Evolutionary conservation across 495 filamentous ascomycete species (phyloP).

Genomic region (Annulohypoxylon moriforme): DNA sequence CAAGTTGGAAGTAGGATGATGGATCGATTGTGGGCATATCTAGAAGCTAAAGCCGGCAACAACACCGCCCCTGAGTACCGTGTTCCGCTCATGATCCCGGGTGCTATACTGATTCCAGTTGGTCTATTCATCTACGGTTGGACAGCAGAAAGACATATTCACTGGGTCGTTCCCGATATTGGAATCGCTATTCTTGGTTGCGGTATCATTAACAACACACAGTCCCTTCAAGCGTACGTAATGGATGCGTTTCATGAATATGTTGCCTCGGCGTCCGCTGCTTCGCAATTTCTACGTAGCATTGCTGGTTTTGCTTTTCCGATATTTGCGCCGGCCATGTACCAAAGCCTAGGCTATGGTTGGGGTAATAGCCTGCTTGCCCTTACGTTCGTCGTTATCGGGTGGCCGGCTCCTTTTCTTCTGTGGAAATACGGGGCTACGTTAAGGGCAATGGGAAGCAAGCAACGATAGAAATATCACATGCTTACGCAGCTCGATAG

Average conservation of each 20-base stretch:
- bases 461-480: neutral
- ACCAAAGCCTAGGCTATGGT: constrained; percentile 62
- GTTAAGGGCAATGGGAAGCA: constrained; percentile 43
- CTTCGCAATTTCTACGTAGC: constrained; percentile 71
- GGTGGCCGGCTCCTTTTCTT: constrained; percentile 58
- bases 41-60: constrained; percentile 14
- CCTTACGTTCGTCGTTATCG: constrained; percentile 59
- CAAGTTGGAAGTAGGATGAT: constrained; percentile 49
- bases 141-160: constrained; percentile 43
- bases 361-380: constrained; percentile 67
- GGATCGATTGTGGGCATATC: constrained; percentile 49
- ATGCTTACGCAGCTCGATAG: neutral
- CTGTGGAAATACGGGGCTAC: constrained; percentile 57
- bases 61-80: constrained; percentile 39
- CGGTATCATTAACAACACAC: constrained; percentile 23
- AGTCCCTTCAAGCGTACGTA: constrained; percentile 61
- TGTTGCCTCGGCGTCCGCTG: constrained; percentile 75
- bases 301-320: constrained; percentile 78
- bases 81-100: constrained; percentile 44
- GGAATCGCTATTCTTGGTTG: constrained; percentile 37
- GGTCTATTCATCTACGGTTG: constrained; percentile 57
- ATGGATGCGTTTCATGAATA: constrained; percentile 78
- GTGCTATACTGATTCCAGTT: constrained; percentile 28
- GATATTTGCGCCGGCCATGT: constrained; percentile 75
- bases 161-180: constrained; percentile 59